Evolutionary conservation across 2,329 filamentous ascomycete genomes (phyloP).

Genomic region (Nothomitra cinnamomea): DNA sequence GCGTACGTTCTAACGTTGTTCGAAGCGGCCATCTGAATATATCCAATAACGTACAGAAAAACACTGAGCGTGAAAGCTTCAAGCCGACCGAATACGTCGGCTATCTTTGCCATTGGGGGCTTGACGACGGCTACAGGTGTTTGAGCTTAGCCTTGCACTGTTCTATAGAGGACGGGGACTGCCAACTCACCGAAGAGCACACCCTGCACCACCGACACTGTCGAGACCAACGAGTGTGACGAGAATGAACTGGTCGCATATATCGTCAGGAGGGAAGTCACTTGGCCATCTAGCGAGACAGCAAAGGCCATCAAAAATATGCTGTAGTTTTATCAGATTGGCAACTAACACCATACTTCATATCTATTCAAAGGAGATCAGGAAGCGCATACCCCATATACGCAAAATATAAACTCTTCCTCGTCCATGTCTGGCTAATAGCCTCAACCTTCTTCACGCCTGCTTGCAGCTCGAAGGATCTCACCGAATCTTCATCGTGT

Average conservation of each 20-base stretch:
- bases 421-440: slow-evolving; percentile 32
- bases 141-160: slow-evolving; percentile 8
- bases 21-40: slow-evolving; percentile 25
- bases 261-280: slow-evolving; percentile 40
- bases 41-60: slow-evolving; percentile 16
- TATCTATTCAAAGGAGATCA: neutral
- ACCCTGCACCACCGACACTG: slow-evolving; percentile 44
- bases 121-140: slow-evolving; percentile 20
- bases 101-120: slow-evolving; percentile 30
- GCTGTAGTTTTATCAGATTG: slow-evolving; percentile 11
- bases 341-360: neutral
- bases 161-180: neutral
- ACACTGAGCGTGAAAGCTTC: slow-evolving; percentile 29
- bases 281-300: slow-evolving; percentile 50
- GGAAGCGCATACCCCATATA: slow-evolving; percentile 21
- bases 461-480: slow-evolving; percentile 17
- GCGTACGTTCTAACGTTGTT: slow-evolving; percentile 37
- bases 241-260: slow-evolving; percentile 50
- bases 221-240: slow-evolving; percentile 47
- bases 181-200: slow-evolving; percentile 38
- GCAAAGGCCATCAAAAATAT: slow-evolving; percentile 44
- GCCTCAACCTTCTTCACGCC: slow-evolving; percentile 32
- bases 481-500: too few species aligned
- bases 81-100: slow-evolving; percentile 32
- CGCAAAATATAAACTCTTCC: slow-evolving; percentile 26